phyloP scores from a whole-genome alignment of 345 rosid species.

The Eucalyptus cloeziana region DNA sequence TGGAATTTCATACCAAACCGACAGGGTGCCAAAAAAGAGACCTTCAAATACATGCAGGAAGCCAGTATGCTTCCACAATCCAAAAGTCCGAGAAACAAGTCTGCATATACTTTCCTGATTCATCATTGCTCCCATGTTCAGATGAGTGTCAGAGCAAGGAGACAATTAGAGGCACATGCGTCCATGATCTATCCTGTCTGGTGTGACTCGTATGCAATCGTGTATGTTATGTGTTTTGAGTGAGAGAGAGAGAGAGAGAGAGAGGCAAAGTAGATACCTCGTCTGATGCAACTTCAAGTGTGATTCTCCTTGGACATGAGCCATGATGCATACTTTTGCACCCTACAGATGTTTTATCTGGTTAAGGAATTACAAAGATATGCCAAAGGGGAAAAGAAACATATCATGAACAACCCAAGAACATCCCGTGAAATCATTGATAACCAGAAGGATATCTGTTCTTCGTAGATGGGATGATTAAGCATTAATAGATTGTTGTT shows the following conservation, averaged over 20 bases:
- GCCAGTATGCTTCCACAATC: not conserved
- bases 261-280: not conserved
- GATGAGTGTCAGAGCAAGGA: not conserved
- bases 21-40: not conserved
- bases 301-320: slow-evolving; percentile 18
- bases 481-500: slow-evolving; percentile 76
- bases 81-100: not conserved
- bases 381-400: not conserved
- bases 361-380: slow-evolving; percentile 30
- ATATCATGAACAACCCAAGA: not conserved
- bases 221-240: not conserved
- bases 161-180: not conserved
- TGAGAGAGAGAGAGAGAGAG: not conserved
- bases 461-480: slow-evolving; percentile 65
- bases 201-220: fast-evolving
- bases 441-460: slow-evolving; percentile 69
- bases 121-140: not conserved
- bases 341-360: slow-evolving; percentile 39
- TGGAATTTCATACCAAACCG: not conserved
- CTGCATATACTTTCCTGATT: not conserved
- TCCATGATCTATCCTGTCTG: not conserved
- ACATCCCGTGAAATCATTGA: not conserved
- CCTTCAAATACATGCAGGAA: not conserved
- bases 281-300: not conserved
- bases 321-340: slow-evolving; percentile 46